Evolutionary conservation across 2,329 filamentous ascomycete species (phyloP).

Genomic region (Phialocephala sp.): DNA sequence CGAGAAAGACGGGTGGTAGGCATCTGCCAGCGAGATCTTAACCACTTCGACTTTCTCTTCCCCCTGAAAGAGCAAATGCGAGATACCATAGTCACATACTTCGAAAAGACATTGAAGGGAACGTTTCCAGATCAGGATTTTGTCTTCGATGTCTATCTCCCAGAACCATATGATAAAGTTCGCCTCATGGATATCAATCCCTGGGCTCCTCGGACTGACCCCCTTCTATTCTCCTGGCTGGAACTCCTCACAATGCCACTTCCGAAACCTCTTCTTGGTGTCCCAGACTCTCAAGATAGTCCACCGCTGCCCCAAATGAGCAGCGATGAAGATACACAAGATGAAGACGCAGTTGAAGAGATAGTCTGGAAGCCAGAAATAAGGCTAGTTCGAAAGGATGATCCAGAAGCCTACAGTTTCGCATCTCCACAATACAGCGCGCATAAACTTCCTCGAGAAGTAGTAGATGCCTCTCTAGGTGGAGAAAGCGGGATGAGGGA

Average conservation of each 20-base stretch:
- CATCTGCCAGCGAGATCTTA: conserved; percentile 87
- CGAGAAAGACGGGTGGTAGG: conserved; percentile 80
- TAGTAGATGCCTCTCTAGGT: conserved; percentile 73
- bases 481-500: conserved; percentile 81
- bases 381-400: conserved; percentile 79
- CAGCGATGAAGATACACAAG: conserved; percentile 51
- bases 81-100: conserved; percentile 76
- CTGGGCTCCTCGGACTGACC: conserved; percentile 89
- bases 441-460: conserved; percentile 92
- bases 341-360: conserved; percentile 52
- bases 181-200: conserved; percentile 95
- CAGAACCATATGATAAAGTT: conserved; percentile 60
- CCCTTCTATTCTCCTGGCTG: conserved; percentile 86
- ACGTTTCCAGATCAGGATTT: conserved; percentile 87
- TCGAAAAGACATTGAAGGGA: conserved; percentile 72
- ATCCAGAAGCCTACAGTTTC: conserved; percentile 89
- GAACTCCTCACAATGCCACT: conserved; percentile 80
- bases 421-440: conserved; percentile 88
- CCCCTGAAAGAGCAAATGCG: conserved; percentile 68
- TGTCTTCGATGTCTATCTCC: conserved; percentile 91
- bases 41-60: conserved; percentile 83
- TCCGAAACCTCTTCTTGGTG: conserved; percentile 60
- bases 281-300: conserved; percentile 43
- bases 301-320: conserved; percentile 42
- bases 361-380: conserved; percentile 74